Evolutionary conservation across 768 basidiomycete species (phyloP).

Genomic region (Leccinum arenicola): DNA sequence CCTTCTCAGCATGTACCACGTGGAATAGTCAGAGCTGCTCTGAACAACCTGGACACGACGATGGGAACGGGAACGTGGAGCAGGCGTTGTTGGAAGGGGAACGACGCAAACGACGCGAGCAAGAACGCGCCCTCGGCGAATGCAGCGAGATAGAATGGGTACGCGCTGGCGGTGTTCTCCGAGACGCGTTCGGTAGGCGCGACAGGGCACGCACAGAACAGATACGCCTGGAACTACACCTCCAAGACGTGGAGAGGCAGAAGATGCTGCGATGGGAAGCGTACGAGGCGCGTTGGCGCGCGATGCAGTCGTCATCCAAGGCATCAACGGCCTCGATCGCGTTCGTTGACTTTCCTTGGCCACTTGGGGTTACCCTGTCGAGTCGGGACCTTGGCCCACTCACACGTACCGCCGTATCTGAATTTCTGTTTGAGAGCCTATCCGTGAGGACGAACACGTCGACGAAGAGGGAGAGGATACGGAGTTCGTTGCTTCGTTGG

Average conservation of each 20-base stretch:
- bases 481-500: slow-evolving; percentile 62
- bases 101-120: slow-evolving; percentile 21
- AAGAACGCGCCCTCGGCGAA: slow-evolving; percentile 43
- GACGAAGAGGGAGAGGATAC: slow-evolving; percentile 51
- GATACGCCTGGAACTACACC: slow-evolving; percentile 45
- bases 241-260: slow-evolving; percentile 41
- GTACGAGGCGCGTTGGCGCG: slow-evolving; percentile 54
- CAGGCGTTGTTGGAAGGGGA: slow-evolving; percentile 13
- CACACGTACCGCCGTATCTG: slow-evolving; percentile 39
- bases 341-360: slow-evolving; percentile 67
- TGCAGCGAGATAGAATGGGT: slow-evolving; percentile 60
- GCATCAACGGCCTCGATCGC: slow-evolving; percentile 23
- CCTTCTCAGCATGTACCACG: background rate
- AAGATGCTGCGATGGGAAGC: slow-evolving; percentile 45
- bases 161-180: slow-evolving; percentile 52
- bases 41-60: background rate
- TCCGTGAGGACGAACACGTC: slow-evolving; percentile 39
- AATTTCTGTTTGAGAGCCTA: slow-evolving; percentile 50
- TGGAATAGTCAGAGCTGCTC: background rate
- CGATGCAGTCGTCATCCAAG: slow-evolving; percentile 27
- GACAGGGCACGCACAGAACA: slow-evolving; percentile 49
- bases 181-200: slow-evolving; percentile 46
- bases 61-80: background rate
- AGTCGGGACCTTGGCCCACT: slow-evolving; percentile 31
- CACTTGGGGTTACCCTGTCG: slow-evolving; percentile 31